Percentiles rank a stretch among this genome's conserved stretches.
phyloP scores from a whole-genome alignment of 768 basidiomycete genomes.

The Lentinula lateritia region DNA sequence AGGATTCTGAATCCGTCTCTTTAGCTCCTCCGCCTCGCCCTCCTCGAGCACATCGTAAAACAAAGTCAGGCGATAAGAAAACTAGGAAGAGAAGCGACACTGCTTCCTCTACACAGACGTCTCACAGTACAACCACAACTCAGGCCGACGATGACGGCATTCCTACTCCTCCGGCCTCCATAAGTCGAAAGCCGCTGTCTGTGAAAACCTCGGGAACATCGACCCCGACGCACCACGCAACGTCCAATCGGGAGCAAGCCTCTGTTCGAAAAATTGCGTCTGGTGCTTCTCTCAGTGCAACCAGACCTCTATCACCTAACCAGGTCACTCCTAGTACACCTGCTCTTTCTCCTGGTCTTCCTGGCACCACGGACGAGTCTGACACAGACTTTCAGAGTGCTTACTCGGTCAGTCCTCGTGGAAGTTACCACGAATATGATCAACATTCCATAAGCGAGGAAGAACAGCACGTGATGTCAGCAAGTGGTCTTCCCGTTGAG shows the following conservation, averaged over 20 bases:
- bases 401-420: conserved; percentile 70
- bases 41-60: conserved; percentile 24
- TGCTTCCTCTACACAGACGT: conserved; percentile 55
- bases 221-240: not conserved
- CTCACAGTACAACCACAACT: conserved; percentile 21
- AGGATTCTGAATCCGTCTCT: conserved; percentile 24
- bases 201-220: not conserved
- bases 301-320: conserved; percentile 21
- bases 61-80: conserved; percentile 23
- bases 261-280: conserved; percentile 18
- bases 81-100: conserved; percentile 54
- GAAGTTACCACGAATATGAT: conserved; percentile 40
- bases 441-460: conserved; percentile 14
- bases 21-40: conserved; percentile 37
- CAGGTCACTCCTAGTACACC: conserved; percentile 29
- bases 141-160: conserved; percentile 20
- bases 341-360: conserved; percentile 23
- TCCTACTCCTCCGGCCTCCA: conserved; percentile 17
- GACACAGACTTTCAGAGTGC: conserved; percentile 88
- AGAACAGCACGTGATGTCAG: conserved; percentile 21
- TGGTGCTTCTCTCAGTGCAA: conserved; percentile 16
- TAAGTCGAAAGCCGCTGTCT: not conserved
- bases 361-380: conserved; percentile 61
- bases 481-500: conserved; percentile 24
- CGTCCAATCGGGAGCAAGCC: not conserved